Evolutionary conservation across 2,329 filamentous ascomycete species (phyloP).

Genomic region (Clonostachys byssicola): DNA sequence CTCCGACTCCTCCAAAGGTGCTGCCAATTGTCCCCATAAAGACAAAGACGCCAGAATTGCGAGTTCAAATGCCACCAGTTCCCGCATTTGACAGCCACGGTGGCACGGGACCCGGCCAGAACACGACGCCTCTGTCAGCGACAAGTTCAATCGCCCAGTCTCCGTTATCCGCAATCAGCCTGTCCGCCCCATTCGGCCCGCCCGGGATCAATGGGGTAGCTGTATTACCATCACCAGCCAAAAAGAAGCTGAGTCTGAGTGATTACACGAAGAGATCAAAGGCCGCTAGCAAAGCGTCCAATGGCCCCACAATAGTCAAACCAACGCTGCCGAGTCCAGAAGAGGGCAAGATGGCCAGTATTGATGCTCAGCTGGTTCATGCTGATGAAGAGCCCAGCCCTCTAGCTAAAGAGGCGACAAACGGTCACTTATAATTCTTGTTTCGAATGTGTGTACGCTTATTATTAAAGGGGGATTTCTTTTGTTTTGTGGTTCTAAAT

Average conservation of each 20-base stretch:
- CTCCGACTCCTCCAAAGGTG: conserved; percentile 4
- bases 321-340: conserved; percentile 26
- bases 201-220: conserved; percentile 34
- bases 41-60: conserved; percentile 35
- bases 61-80: conserved; percentile 53
- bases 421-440: conserved; percentile 7
- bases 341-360: conserved; percentile 27
- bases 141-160: conserved; percentile 40
- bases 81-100: conserved; percentile 40
- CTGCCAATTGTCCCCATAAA: background rate
- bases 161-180: conserved; percentile 36
- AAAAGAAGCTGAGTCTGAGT: conserved; percentile 64
- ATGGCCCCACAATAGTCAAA: conserved; percentile 20
- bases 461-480: conserved; percentile 3
- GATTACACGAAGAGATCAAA: conserved; percentile 61
- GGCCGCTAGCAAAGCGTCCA: conserved; percentile 31
- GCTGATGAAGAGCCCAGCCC: too few relatives aligned
- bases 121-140: conserved; percentile 38
- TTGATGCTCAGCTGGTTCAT: too few relatives aligned
- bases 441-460: conserved; percentile 14
- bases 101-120: conserved; percentile 17
- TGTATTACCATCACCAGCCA: conserved; percentile 53
- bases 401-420: too few relatives aligned
- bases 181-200: conserved; percentile 36
- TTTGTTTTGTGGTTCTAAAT: background rate